Evolutionary conservation across 139 green algal genomes (phyloP), one percentile per base, ranked within the genome.

Genomic region (Edaphochlamys debaryana): DNA sequence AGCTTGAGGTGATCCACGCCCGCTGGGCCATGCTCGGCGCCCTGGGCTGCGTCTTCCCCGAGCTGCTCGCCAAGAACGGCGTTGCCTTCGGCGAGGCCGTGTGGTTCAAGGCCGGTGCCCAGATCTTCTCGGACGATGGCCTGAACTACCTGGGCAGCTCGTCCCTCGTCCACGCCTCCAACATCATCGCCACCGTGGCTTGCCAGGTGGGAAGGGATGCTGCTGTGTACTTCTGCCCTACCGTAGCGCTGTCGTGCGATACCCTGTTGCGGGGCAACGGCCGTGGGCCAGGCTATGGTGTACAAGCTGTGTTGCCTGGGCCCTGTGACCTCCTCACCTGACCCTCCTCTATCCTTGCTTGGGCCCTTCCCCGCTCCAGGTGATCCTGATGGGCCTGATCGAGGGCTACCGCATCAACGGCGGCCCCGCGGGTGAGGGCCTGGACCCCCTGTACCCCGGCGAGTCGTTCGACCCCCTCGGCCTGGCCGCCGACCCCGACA

Each of bases 141-240:
- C 93, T 98, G 37, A 92, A 98, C 94, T 98, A 98, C 93, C 91
- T 98, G 79, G 96, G 96, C 92, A 98, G 98, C 96, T 83, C 94
- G 68, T 89, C 75, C 87, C 92, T 99, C 72, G 92, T 99, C 82
- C 97, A 99, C 87, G 97, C 97, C 45, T 94, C 99, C 94, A 95
- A 87, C 92, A 98, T 99, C 87, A 82, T 99, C 36, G 97, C 95
- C 81, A 98, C 94, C 80, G 88, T 98, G 63, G 94, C 89, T 56
- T 85, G 79, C 88, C 96, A 99, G 96, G 96, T 98, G 69, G 7
- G 88, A 75, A 89, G 29, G 6, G 72, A 50, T 66, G 23, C 23
- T 66, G 37, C 5, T 7, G 36, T 36, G 40, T 40, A 15, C 32
- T n/a, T 71, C 48, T 54, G 48, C 48, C 48, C 11, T 15, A 15